Evolutionary conservation across 2,329 filamentous ascomycete genomes (phyloP), one percentile per base, ranked within the genome.

Genomic region (Grosmannia clavigera): DNA sequence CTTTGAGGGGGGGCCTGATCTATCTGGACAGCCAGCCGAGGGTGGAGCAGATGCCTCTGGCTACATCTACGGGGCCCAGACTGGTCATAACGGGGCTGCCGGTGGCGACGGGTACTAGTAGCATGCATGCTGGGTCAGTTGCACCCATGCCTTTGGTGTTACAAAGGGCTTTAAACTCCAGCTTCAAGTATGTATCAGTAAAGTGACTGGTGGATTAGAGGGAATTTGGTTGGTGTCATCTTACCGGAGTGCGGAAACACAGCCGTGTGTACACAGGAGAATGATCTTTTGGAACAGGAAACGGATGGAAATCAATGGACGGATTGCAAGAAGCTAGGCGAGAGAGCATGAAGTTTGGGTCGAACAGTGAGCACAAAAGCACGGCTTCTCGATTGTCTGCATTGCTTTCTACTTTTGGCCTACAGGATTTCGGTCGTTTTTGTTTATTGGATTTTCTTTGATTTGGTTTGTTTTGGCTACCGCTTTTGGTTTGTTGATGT

Each of bases 81-180:
- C 75, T 43, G 78, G 78, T 33, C 82, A 85, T 65, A 85, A 85
- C 67, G 83, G 82, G 46, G 74, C 80, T n/a, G 71, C 74, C 29
- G 70, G 75, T 53, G 75, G 73, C 55, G 81, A 83, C 38, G 75
- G 75, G 55, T 84, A 81, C 68, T 81, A 76, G 46, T 10, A n/a
- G 0, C 19, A 22, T 12, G 27, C 43, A 25, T 22, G 29, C 50
- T 43, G 38, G 11, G 16, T 54, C 22, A 22, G 27, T 38, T 50
- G 58, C 40, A 52, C 52, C 33, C 40, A 52, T 54, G 50, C 40
- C n/a, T 52, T 60, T 19, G 38, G 60, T 60, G 58, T 10, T 48
- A 60, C 54, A 55, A 25, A 35, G 5, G 3, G 33, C 12, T 54
- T 40, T 5, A 5, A 5, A 14, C 31, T 50, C 53, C 33, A 48